These are phyloP conservation scores for Ceratocystis lukuohia DNA, from an alignment of 2,329 filamentous ascomycete genomes.

Conservation along the genomic window DNA sequence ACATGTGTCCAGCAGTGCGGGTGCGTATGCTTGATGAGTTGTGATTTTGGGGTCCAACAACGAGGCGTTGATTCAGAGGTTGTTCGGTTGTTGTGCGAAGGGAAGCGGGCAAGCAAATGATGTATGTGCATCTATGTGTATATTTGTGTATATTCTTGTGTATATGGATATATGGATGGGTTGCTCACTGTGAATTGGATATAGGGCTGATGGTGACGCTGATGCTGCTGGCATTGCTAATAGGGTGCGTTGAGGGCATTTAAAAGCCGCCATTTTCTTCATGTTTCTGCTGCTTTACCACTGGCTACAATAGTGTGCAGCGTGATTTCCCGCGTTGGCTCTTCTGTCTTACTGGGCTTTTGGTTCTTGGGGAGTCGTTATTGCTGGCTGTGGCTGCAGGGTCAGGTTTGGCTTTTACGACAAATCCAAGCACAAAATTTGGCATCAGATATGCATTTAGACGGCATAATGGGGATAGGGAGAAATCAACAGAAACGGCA, in stretches of 20 bases:
- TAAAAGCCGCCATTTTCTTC: conserved; percentile 3
- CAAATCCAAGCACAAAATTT: not conserved
- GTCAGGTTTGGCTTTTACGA: not conserved
- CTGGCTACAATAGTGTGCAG: not conserved
- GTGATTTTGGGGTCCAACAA: not conserved
- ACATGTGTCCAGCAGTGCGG: conserved; percentile 2
- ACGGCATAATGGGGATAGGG: not conserved
- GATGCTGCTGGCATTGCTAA: not conserved
- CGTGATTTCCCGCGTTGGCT: not conserved
- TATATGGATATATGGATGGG: not conserved
- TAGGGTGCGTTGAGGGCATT: not conserved
- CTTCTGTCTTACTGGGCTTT: not conserved
- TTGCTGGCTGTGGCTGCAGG: not conserved
- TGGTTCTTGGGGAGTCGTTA: too few species aligned
- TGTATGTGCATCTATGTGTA: not conserved
- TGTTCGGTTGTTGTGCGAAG: not conserved
- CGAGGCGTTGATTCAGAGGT: not conserved
- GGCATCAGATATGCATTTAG: conserved; percentile 3
- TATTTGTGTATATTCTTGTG: not conserved
- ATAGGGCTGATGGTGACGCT: conserved; percentile 8
- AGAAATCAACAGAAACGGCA: not conserved
- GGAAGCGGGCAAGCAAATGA: too few species aligned
- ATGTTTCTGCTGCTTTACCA: not conserved
- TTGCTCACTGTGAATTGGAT: conserved; percentile 7
- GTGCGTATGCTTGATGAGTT: conserved; percentile 1